These are phyloP conservation scores for Quercus variabilis DNA, from an alignment of 306 rosid genomes.

Conservation along the genomic window DNA sequence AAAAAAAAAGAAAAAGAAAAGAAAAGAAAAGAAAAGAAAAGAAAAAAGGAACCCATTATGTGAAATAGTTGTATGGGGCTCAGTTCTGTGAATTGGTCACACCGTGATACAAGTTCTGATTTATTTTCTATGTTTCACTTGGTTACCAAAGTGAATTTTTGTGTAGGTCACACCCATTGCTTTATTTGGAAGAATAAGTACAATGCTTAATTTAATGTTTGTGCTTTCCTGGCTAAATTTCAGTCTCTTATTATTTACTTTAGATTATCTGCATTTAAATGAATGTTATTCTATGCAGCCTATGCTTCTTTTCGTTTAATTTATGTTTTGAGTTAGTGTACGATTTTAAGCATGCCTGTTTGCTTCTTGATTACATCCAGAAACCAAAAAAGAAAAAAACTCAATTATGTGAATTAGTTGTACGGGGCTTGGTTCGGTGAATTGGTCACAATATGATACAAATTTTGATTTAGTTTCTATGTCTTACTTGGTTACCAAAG, in stretches of 20 bases:
- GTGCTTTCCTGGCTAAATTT: not conserved
- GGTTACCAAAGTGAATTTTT: not conserved
- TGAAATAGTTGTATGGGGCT: not conserved
- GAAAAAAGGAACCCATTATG: too few relatives aligned
- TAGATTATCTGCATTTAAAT: not conserved
- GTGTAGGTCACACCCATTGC: not conserved
- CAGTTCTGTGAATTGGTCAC: not conserved
- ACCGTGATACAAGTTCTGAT: not conserved
- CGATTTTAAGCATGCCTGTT: not conserved
- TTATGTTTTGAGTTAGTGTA: not conserved
- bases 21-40: too few relatives aligned
- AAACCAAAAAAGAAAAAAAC: not conserved
- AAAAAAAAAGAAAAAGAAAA: too few relatives aligned
- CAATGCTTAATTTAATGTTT: not conserved
- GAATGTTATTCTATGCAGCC: not conserved
- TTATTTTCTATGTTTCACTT: not conserved
- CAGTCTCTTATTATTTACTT: not conserved
- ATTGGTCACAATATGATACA: too few relatives aligned
- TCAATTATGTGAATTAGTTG: too few relatives aligned
- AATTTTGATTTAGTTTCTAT: too few relatives aligned
- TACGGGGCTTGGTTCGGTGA: too few relatives aligned
- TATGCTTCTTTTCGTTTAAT: not conserved
- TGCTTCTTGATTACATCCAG: not conserved
- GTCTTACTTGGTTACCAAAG: too few relatives aligned
- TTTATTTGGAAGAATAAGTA: not conserved